A percentile compares a stretch with the other conserved stretches of the same genome.
Conservation (phyloP, 1,284 basidiomycete species). For the Irpex sp. region DNA sequence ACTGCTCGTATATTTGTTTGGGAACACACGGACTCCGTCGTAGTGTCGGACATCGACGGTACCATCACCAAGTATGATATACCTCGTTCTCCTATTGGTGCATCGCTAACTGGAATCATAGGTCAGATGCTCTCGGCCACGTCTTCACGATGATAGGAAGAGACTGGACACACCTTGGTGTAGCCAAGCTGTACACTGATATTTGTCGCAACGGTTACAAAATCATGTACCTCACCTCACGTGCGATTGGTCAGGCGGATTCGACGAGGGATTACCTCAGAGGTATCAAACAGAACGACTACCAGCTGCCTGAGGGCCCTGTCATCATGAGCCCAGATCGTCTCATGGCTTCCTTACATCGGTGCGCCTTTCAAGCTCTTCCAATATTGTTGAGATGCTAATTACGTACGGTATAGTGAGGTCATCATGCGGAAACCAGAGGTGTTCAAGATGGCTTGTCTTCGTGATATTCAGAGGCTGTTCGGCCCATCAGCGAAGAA, state of each 20-base stretch:
- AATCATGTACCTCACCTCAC: slow-evolving; percentile 96
- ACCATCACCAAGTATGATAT: slow-evolving; percentile 91
- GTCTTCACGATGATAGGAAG: slow-evolving; percentile 98
- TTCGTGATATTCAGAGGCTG: slow-evolving; percentile 92
- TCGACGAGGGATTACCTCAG: slow-evolving; percentile 95
- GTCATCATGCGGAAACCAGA: slow-evolving; percentile 99
- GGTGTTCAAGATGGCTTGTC: slow-evolving; percentile 99
- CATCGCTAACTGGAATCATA: slow-evolving; percentile 28
- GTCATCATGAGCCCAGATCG: slow-evolving; percentile 99
- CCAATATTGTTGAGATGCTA: background rate
- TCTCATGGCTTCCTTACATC: slow-evolving; percentile 91
- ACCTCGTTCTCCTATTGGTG: background rate
- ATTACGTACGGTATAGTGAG: slow-evolving; percentile 50
- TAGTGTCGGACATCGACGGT: slow-evolving; percentile 98
- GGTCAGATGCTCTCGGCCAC: slow-evolving; percentile 96
- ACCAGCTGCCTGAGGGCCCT: slow-evolving; percentile 94
- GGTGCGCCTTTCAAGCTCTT: slow-evolving; percentile 45
- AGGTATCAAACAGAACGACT: slow-evolving; percentile 94
- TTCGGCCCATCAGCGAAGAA: slow-evolving; percentile 75
- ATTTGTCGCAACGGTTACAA: slow-evolving; percentile 97
- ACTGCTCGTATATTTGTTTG: slow-evolving; percentile 95
- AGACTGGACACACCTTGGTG: slow-evolving; percentile 99
- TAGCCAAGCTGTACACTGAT: slow-evolving; percentile 98
- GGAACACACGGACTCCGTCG: slow-evolving; percentile 87
- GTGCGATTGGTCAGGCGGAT: slow-evolving; percentile 98